These are phyloP conservation scores for Trichosporon inkin DNA, from an alignment of 1,284 basidiomycete genomes.

Conservation along the genomic window DNA sequence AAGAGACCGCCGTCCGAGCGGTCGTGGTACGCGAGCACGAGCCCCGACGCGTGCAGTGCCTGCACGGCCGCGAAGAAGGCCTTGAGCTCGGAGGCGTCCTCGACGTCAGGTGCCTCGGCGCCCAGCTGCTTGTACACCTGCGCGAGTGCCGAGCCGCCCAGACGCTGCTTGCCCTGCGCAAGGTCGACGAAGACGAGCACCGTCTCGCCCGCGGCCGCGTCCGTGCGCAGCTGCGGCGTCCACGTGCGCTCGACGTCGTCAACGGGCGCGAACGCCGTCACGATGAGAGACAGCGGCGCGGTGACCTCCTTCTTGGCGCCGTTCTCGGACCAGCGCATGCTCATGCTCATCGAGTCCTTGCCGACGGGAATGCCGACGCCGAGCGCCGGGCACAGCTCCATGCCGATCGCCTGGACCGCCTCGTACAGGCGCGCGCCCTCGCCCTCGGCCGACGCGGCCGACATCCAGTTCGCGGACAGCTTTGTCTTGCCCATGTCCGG, in stretches of 20 bases:
- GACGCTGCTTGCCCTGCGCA: constrained; percentile 72
- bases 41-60: constrained; percentile 58
- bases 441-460: constrained; percentile 81
- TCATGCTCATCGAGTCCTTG: constrained; percentile 99
- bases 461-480: constrained; percentile 99
- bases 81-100: constrained; percentile 68
- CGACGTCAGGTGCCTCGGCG: constrained; percentile 82
- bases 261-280: constrained; percentile 91
- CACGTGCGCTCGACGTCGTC: constrained; percentile 75
- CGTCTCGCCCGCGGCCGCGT: constrained; percentile 54
- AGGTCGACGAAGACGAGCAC: constrained; percentile 86
- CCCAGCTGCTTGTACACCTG: constrained; percentile 88
- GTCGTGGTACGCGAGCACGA: constrained; percentile 94
- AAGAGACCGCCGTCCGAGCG: constrained; percentile 95
- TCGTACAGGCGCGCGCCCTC: constrained; percentile 90
- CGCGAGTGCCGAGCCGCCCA: constrained; percentile 91
- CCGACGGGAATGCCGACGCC: constrained; percentile 95
- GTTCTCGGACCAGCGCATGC: constrained; percentile 82
- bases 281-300: constrained; percentile 83
- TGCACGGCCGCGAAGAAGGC: constrained; percentile 78
- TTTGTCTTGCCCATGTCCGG: constrained; percentile 73
- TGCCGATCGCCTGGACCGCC: constrained; percentile 85
- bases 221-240: constrained; percentile 81
- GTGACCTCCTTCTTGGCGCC: constrained; percentile 73
- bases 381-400: constrained; percentile 90